Percentiles rank a stretch among this genome's conserved stretches.
These are phyloP conservation scores for Jasminum sambac DNA, from an alignment of 257 asterid genomes.

Conservation along the genomic window DNA sequence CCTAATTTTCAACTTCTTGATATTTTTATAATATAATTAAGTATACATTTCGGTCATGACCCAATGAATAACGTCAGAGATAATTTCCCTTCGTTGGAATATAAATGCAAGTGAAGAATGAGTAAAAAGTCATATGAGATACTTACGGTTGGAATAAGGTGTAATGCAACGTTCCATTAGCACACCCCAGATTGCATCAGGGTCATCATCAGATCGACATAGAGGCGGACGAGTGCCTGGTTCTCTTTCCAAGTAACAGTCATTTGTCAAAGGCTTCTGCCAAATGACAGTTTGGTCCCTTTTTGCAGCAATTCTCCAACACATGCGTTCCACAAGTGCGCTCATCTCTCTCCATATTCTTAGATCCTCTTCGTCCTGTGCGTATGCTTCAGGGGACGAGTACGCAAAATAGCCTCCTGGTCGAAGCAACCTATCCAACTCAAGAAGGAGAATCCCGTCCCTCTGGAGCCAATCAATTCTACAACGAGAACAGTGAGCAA, in stretches of 20 bases:
- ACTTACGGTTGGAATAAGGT: slow-evolving; percentile 91
- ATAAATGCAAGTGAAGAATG: neutral
- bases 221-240: slow-evolving; percentile 85
- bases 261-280: slow-evolving; percentile 85
- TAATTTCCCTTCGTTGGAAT: neutral
- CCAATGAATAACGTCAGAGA: neutral
- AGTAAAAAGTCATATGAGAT: slow-evolving; percentile 6
- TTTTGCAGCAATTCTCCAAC: slow-evolving; percentile 85
- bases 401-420: slow-evolving; percentile 97
- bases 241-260: slow-evolving; percentile 68
- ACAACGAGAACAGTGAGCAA: slow-evolving; percentile 94
- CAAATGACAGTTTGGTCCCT: slow-evolving; percentile 88
- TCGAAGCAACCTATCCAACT: slow-evolving; percentile 83
- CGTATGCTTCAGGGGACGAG: slow-evolving; percentile 96
- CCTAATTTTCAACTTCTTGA: neutral
- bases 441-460: slow-evolving; percentile 89
- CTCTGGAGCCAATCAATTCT: slow-evolving; percentile 96
- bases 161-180: slow-evolving; percentile 86
- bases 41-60: neutral
- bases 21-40: neutral
- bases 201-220: slow-evolving; percentile 81
- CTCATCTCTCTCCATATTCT: slow-evolving; percentile 87
- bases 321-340: slow-evolving; percentile 84
- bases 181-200: slow-evolving; percentile 92
- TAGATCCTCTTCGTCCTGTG: slow-evolving; percentile 88